Evolutionary conservation across 176 grass and related monocot species (phyloP).

Genomic region (Zoysia pacifica): DNA sequence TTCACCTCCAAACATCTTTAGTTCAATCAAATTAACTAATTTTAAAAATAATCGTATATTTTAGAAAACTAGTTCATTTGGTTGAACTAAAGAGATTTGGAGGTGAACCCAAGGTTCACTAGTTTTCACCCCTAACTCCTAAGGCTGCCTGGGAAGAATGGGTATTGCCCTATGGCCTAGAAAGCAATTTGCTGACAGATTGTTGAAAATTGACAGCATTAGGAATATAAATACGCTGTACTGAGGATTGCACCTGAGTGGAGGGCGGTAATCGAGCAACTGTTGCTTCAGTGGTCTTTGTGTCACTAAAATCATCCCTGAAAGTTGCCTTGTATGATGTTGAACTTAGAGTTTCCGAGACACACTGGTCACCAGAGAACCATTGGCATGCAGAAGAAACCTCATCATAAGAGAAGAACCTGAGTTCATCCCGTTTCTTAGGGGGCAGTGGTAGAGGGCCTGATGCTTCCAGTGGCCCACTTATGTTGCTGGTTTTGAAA

Average conservation of each 20-base stretch:
- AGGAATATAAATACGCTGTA: neutral
- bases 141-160: too few relatives aligned
- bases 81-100: too few relatives aligned
- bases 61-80: too few relatives aligned
- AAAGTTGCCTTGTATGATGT: slow-evolving; percentile 84
- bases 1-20: too few relatives aligned
- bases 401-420: slow-evolving; percentile 80
- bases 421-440: slow-evolving; percentile 47
- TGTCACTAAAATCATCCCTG: slow-evolving; percentile 53
- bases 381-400: slow-evolving; percentile 66
- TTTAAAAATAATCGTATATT: too few relatives aligned
- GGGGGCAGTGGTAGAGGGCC: slow-evolving; percentile 88
- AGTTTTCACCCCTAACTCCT: too few relatives aligned
- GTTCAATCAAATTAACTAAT: too few relatives aligned
- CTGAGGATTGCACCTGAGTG: slow-evolving; percentile 55
- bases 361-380: slow-evolving; percentile 70
- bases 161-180: neutral
- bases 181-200: neutral
- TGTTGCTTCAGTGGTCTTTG: slow-evolving; percentile 74
- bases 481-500: slow-evolving; percentile 71
- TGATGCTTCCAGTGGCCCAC: slow-evolving; percentile 60
- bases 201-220: neutral
- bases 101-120: too few relatives aligned
- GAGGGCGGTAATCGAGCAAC: slow-evolving; percentile 66
- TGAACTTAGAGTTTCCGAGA: slow-evolving; percentile 65